Evolutionary conservation across 208 protist species (phyloP).

Genomic region (Leishmania aethiopica): DNA sequence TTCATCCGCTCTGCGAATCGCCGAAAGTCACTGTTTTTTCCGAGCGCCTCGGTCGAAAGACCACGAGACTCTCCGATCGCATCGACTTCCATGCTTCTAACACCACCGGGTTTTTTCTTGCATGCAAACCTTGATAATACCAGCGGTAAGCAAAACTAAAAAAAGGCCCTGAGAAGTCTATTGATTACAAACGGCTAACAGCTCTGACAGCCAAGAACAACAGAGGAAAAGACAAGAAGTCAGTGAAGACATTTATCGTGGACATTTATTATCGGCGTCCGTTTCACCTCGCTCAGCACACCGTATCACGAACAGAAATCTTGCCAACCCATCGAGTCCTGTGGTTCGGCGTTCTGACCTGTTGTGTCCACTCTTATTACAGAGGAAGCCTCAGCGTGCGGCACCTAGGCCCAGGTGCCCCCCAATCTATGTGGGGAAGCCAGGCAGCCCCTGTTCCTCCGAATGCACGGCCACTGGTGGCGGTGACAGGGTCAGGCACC

Average conservation of each 20-base stretch:
- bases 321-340: too few species aligned
- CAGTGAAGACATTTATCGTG: neutral
- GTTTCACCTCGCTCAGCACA: neutral
- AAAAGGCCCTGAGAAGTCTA: neutral
- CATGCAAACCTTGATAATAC: too few species aligned
- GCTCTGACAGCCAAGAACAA: neutral
- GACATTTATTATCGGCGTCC: too few species aligned
- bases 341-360: neutral
- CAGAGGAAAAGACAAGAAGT: neutral
- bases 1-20: constrained; percentile 37
- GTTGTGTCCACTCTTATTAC: neutral
- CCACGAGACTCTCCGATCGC: neutral
- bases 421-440: neutral
- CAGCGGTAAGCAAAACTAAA: neutral
- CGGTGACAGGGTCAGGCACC: neutral
- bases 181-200: neutral
- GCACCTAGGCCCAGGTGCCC: neutral
- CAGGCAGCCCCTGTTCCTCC: neutral
- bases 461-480: neutral
- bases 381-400: neutral
- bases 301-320: neutral
- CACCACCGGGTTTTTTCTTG: neutral
- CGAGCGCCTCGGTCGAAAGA: constrained; percentile 23
- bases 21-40: constrained; percentile 34
- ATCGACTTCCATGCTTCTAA: constrained; percentile 8